These are phyloP conservation scores for Candida vartiovaarae DNA, from an alignment of 805 yeast genomes.

Conservation along the genomic window DNA sequence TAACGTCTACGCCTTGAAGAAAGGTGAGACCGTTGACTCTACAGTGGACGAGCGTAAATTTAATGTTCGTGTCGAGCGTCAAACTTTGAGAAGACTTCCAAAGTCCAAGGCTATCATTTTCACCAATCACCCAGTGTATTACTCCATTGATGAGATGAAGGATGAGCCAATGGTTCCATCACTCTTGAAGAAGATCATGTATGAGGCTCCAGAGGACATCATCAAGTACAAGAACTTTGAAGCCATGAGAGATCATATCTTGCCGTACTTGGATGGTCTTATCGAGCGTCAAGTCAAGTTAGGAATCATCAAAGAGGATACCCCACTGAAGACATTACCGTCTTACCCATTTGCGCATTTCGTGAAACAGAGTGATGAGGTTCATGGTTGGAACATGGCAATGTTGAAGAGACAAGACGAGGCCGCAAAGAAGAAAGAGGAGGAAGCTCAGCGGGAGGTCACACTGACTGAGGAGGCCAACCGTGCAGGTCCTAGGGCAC, in stretches of 20 bases:
- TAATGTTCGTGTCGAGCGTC: conserved; percentile 67
- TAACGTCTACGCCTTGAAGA: conserved; percentile 44
- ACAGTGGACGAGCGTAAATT: conserved; percentile 43
- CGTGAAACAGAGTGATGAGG: conserved; percentile 29
- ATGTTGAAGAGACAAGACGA: conserved; percentile 23
- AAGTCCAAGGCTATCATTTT: conserved; percentile 58
- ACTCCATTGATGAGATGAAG: conserved; percentile 72
- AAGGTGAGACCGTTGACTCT: conserved; percentile 39
- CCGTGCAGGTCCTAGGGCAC: background rate
- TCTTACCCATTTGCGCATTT: conserved; percentile 62
- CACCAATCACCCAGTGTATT: conserved; percentile 74
- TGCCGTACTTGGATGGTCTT: conserved; percentile 48
- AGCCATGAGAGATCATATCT: conserved; percentile 50
- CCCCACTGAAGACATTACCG: conserved; percentile 51
- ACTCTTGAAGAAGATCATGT: conserved; percentile 50
- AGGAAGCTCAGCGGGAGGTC: conserved; percentile 1
- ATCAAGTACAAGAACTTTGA: conserved; percentile 58
- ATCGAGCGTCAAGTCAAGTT: conserved; percentile 50
- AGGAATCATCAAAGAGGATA: conserved; percentile 47
- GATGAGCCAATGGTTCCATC: conserved; percentile 75
- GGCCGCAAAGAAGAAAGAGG: conserved; percentile 12
- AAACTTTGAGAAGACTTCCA: conserved; percentile 62
- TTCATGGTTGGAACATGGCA: conserved; percentile 34
- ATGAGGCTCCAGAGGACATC: conserved; percentile 61
- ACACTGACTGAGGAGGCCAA: background rate